Conservation (phyloP, 2,329 filamentous ascomycete species). For the Cercospora sp. region DNA sequence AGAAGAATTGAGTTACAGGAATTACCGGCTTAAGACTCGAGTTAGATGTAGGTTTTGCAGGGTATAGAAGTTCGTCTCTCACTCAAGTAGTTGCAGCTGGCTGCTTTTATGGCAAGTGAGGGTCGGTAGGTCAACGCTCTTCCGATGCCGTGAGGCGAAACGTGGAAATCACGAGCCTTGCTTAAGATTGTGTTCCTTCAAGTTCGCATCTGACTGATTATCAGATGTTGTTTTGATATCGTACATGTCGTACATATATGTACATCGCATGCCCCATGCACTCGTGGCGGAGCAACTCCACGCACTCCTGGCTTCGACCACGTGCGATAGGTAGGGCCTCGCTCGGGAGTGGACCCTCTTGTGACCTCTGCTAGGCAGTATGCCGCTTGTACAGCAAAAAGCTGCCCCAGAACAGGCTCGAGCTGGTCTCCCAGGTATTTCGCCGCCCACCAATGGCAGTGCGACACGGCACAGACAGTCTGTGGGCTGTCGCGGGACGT, state of each 20-base stretch:
- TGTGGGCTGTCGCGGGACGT: not conserved
- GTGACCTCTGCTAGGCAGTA: not conserved
- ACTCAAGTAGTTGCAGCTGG: not conserved
- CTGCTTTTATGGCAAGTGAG: not conserved
- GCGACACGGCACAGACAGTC: not conserved
- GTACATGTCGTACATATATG: conserved; percentile 13
- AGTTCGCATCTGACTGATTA: not conserved
- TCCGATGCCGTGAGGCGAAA: not conserved
- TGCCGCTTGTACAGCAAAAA: not conserved
- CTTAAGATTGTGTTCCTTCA: not conserved
- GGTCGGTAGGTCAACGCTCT: not conserved
- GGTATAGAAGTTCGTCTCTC: not conserved
- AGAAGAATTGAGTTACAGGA: conserved; percentile 11
- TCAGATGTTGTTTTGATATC: not conserved
- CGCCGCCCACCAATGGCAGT: not conserved
- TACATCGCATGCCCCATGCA: not conserved
- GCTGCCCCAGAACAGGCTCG: not conserved
- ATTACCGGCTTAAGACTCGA: not conserved
- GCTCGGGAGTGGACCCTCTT: not conserved
- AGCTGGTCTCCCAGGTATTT: not conserved
- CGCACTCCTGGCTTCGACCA: not conserved
- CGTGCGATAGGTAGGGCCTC: not conserved
- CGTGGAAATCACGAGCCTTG: not conserved
- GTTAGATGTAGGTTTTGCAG: not conserved
- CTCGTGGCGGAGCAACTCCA: not conserved